phyloP scores from a whole-genome alignment of 805 yeast species.

The Pichia cephalocereana region DNA sequence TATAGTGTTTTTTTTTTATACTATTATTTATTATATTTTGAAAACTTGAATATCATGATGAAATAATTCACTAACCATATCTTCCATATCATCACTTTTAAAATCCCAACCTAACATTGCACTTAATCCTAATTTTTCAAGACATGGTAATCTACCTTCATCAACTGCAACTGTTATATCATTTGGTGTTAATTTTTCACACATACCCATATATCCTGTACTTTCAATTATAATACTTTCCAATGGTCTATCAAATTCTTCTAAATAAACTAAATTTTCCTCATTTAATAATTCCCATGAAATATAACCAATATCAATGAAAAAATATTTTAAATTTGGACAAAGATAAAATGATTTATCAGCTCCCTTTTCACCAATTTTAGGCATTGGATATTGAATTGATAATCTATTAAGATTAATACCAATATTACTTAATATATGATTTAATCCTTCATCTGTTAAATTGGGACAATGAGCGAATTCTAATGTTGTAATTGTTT shows the following conservation, averaged over 20 bases:
- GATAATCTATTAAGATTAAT: slow-evolving; percentile 50
- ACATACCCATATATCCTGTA: slow-evolving; percentile 79
- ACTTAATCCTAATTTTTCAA: slow-evolving; percentile 58
- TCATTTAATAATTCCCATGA: slow-evolving; percentile 43
- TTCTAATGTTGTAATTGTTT: slow-evolving; percentile 59
- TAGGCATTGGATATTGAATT: slow-evolving; percentile 85
- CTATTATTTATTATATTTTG: slow-evolving; percentile 2
- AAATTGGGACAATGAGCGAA: slow-evolving; percentile 83
- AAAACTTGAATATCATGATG: slow-evolving; percentile 43
- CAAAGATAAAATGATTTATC: slow-evolving; percentile 70
- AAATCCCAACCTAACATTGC: slow-evolving; percentile 83
- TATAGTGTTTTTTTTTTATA: not conserved
- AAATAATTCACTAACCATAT: slow-evolving; percentile 60
- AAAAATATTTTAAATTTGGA: slow-evolving; percentile 56
- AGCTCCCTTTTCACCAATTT: slow-evolving; percentile 55
- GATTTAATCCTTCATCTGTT: slow-evolving; percentile 53
- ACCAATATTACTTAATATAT: slow-evolving; percentile 57
- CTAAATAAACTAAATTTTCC: slow-evolving; percentile 30
- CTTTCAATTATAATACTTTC: slow-evolving; percentile 63
- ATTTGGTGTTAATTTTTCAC: slow-evolving; percentile 76
- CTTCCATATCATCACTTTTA: slow-evolving; percentile 48
- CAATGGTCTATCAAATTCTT: slow-evolving; percentile 35
- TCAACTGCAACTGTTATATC: slow-evolving; percentile 78
- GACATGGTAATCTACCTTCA: slow-evolving; percentile 65
- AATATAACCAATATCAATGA: slow-evolving; percentile 73